A percentile compares a stretch with the other conserved stretches of the same genome.
Evolutionary conservation across 192 early-diverging fungal species (phyloP).

Genomic region (Kappamyces sp.): DNA sequence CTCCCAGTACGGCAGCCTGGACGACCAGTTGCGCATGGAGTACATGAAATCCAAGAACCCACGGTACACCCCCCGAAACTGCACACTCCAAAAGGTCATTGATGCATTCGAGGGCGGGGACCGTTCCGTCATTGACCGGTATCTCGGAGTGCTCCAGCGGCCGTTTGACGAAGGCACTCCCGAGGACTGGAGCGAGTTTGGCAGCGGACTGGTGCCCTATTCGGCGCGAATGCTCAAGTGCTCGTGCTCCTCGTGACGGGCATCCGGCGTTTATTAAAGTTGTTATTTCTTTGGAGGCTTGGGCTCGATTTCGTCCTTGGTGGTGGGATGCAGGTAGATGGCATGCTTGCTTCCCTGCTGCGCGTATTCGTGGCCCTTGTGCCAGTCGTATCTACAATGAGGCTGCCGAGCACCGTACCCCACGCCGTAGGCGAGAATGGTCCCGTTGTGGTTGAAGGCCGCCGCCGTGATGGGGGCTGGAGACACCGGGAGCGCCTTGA

Average conservation of each 20-base stretch:
- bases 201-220: slow-evolving; percentile 38
- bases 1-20: background rate
- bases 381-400: slow-evolving; percentile 27
- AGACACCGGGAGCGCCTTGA: slow-evolving; percentile 67
- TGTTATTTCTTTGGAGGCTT: slow-evolving; percentile 37
- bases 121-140: slow-evolving; percentile 15
- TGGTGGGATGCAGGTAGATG: slow-evolving; percentile 73
- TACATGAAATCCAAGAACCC: slow-evolving; percentile 71
- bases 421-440: slow-evolving; percentile 85
- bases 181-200: slow-evolving; percentile 23
- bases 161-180: slow-evolving; percentile 32
- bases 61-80: slow-evolving; percentile 70
- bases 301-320: slow-evolving; percentile 78
- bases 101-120: slow-evolving; percentile 33
- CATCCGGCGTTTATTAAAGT: too few relatives aligned
- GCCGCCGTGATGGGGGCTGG: slow-evolving; percentile 62
- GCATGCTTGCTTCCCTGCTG: slow-evolving; percentile 54
- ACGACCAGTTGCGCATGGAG: slow-evolving; percentile 21
- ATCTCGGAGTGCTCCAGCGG: slow-evolving; percentile 24
- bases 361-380: slow-evolving; percentile 68
- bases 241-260: slow-evolving; percentile 63
- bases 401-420: slow-evolving; percentile 80
- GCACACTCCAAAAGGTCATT: slow-evolving; percentile 62
- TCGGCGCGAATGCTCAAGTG: slow-evolving; percentile 65
- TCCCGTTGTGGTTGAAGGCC: slow-evolving; percentile 77